A percentile compares a stretch with the other conserved stretches of the same genome.
Conservation (phyloP, 1,284 basidiomycete genomes). For the Vanrija sp. region DNA sequence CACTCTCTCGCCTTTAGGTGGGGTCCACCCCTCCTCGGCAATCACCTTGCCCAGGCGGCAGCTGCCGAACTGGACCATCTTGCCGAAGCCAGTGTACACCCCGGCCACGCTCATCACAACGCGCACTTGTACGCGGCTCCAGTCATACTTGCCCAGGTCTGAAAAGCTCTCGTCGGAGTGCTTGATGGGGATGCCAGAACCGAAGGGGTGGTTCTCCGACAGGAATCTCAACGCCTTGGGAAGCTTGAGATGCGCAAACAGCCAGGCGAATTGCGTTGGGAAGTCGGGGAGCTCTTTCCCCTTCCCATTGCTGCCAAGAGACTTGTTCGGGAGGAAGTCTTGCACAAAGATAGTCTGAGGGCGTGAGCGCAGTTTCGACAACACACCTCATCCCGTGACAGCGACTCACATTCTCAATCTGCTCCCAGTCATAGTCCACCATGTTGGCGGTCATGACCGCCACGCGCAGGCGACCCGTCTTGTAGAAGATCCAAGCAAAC, state of each 20-base stretch:
- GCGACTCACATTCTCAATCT: slow-evolving; percentile 45
- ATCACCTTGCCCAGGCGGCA: slow-evolving; percentile 36
- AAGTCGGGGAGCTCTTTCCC: slow-evolving; percentile 26
- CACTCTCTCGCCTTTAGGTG: slow-evolving; percentile 28
- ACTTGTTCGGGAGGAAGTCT: slow-evolving; percentile 34
- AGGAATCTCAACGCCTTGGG: slow-evolving; percentile 33
- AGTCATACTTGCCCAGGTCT: slow-evolving; percentile 40
- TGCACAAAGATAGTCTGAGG: slow-evolving; percentile 46
- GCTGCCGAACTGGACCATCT: slow-evolving; percentile 33
- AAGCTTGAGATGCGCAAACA: slow-evolving; percentile 41
- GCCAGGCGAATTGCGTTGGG: slow-evolving; percentile 31
- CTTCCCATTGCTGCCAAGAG: background rate
- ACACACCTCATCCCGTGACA: background rate
- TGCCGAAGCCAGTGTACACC: slow-evolving; percentile 29
- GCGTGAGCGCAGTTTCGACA: background rate
- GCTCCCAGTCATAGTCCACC: slow-evolving; percentile 44
- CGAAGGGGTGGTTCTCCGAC: slow-evolving; percentile 26
- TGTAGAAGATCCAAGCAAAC: slow-evolving; percentile 48
- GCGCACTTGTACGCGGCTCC: slow-evolving; percentile 40
- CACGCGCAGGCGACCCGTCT: slow-evolving; percentile 44
- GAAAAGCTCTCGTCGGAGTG: slow-evolving; percentile 8
- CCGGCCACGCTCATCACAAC: slow-evolving; percentile 44
- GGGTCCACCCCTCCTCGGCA: slow-evolving; percentile 36
- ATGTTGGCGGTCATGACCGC: slow-evolving; percentile 46
- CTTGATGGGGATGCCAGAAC: slow-evolving; percentile 25